Evolutionary conservation across 352 stramenopile species (phyloP).

Genomic region (Globisporangium okanoganense): DNA sequence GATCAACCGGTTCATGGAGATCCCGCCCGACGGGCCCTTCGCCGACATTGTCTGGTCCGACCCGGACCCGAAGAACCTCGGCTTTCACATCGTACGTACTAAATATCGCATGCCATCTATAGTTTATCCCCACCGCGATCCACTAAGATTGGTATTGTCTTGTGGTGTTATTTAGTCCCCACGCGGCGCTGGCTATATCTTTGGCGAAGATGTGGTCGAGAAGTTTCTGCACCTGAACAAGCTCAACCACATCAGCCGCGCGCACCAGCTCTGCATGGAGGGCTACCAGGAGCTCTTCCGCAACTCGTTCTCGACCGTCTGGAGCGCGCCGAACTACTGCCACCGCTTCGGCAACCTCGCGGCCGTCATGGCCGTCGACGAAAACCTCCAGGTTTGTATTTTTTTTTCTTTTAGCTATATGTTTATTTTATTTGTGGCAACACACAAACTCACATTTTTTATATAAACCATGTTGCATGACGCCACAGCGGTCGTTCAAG

Average conservation of each 20-base stretch:
- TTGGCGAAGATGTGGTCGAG: constrained; percentile 80
- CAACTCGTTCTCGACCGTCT: constrained; percentile 80
- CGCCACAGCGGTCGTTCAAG: constrained; percentile 69
- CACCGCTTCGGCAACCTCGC: constrained; percentile 80
- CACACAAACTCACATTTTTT: constrained; percentile 6
- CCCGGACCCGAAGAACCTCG: constrained; percentile 71
- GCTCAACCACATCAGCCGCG: constrained; percentile 71
- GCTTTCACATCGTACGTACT: constrained; percentile 70
- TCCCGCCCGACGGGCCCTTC: constrained; percentile 71
- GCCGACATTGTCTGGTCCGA: constrained; percentile 86
- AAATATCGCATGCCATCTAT: neutral
- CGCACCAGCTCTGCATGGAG: constrained; percentile 86
- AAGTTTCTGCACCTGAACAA: constrained; percentile 84
- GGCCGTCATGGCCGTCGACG: constrained; percentile 66
- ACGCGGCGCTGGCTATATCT: constrained; percentile 83
- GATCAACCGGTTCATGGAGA: constrained; percentile 81
- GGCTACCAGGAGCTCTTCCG: constrained; percentile 75
- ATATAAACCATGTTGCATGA: neutral
- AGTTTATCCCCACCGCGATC: neutral
- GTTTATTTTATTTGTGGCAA: neutral
- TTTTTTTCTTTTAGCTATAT: neutral
- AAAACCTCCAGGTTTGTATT: constrained; percentile 49
- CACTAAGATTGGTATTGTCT: too few species aligned
- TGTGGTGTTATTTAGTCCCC: constrained; percentile 36
- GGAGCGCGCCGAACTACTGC: constrained; percentile 87